phyloP scores from a whole-genome alignment of 2,329 filamentous ascomycete species.

The Calonectria pseudoreteaudii region DNA sequence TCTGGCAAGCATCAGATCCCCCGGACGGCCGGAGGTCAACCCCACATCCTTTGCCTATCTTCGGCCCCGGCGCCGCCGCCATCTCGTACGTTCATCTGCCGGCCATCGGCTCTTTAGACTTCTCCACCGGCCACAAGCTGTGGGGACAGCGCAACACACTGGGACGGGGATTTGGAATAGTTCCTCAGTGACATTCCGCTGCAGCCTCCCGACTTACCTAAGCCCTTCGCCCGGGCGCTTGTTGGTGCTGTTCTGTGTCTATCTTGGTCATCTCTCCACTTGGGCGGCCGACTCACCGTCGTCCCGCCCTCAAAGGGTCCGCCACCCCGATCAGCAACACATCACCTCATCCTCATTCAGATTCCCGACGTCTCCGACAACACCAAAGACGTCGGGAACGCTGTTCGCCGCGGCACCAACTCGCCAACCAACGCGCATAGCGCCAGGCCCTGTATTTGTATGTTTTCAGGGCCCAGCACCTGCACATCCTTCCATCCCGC shows the following conservation, averaged over 20 bases:
- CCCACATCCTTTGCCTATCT: background rate
- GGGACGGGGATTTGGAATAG: background rate
- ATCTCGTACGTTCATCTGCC: conserved; percentile 16
- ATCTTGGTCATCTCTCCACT: conserved; percentile 17
- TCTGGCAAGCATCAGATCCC: background rate
- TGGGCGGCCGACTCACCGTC: conserved; percentile 15
- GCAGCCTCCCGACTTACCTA: conserved; percentile 9
- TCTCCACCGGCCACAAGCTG: conserved; percentile 5
- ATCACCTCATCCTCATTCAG: background rate
- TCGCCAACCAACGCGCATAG: background rate
- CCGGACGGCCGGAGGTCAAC: background rate
- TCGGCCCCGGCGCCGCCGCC: conserved; percentile 14
- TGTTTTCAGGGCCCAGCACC: conserved; percentile 5
- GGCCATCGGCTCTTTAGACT: conserved; percentile 15
- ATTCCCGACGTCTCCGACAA: conserved; percentile 1
- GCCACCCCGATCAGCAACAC: background rate
- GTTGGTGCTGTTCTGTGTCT: conserved; percentile 9
- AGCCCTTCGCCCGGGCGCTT: conserved; percentile 16
- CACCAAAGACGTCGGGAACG: background rate
- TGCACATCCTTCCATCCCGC: background rate
- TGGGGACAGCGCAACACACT: conserved; percentile 7
- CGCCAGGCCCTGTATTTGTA: conserved; percentile 14
- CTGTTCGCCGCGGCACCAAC: conserved; percentile 5
- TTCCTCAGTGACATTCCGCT: background rate
- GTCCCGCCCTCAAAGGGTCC: conserved; percentile 11